phyloP scores from a whole-genome alignment of 2,329 filamentous ascomycete species.

The Xylaria sp. region DNA sequence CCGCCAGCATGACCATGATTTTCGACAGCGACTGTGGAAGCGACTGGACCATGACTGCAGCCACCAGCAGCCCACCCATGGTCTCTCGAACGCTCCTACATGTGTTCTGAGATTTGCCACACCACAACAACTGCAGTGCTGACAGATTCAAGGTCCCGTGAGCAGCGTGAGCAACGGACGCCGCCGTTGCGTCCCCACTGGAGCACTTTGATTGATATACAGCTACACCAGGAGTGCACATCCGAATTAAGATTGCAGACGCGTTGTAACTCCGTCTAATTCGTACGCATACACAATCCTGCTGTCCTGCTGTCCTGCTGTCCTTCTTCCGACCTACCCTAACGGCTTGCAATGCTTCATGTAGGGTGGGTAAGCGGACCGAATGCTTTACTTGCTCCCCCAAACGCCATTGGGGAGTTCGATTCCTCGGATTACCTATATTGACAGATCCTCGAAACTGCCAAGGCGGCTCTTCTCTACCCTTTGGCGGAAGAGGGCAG shows the following conservation, averaged over 20 bases:
- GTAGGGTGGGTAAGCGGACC: not conserved
- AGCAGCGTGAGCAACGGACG: conserved; percentile 7
- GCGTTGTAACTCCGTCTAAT: not conserved
- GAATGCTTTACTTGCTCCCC: not conserved
- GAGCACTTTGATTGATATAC: not conserved
- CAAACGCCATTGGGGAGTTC: not conserved
- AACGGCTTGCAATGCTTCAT: not conserved
- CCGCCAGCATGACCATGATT: conserved; percentile 1
- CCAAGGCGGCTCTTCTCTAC: not conserved
- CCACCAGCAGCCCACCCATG: not conserved
- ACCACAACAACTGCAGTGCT: conserved; percentile 10
- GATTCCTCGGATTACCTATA: not conserved
- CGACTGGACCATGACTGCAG: conserved; percentile 10
- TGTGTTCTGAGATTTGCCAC: conserved; percentile 8
- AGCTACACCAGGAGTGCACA: not conserved
- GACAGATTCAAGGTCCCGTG: conserved; percentile 6
- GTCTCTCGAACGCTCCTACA: conserved; percentile 6
- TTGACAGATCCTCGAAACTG: not conserved
- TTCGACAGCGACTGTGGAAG: conserved; percentile 6
- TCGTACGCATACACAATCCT: not conserved
- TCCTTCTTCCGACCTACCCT: not conserved
- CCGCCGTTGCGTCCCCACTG: conserved; percentile 4
- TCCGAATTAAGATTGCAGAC: not conserved
- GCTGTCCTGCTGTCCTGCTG: not conserved
- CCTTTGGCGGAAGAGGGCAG: not conserved